Percentiles rank a stretch among this genome's conserved stretches.
These are phyloP conservation scores for Pisolithus albus DNA, from an alignment of 768 basidiomycete genomes.

Conservation along the genomic window DNA sequence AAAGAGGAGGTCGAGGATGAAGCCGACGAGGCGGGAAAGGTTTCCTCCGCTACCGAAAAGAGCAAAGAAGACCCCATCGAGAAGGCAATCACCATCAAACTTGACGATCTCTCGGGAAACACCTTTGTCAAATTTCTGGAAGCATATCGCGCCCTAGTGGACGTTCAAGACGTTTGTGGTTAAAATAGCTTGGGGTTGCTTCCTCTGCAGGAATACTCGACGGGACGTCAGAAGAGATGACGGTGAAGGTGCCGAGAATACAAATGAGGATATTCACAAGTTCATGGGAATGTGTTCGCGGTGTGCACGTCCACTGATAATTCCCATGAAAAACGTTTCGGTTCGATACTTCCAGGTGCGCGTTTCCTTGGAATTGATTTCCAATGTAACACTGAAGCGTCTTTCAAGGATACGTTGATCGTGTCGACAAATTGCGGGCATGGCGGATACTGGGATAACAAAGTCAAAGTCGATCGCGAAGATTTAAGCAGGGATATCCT, in stretches of 20 bases:
- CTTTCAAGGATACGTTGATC: conserved; percentile 78
- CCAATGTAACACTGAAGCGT: background rate
- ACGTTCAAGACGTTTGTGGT: conserved; percentile 69
- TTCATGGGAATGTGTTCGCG: too few species aligned
- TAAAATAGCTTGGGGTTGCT: conserved; percentile 83
- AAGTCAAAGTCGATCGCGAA: conserved; percentile 93
- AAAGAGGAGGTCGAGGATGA: conserved; percentile 43
- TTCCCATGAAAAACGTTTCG: too few species aligned
- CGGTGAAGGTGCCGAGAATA: too few species aligned
- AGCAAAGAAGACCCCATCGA: conserved; percentile 44
- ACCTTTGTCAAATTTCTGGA: conserved; percentile 90
- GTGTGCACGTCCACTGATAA: too few species aligned
- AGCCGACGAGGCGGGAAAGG: conserved; percentile 20
- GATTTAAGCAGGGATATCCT: conserved; percentile 91
- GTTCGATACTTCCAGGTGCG: background rate
- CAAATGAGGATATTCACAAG: too few species aligned
- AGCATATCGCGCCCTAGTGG: conserved; percentile 93
- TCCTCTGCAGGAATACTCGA: conserved; percentile 36
- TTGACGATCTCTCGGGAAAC: conserved; percentile 94
- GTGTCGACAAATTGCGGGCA: conserved; percentile 96
- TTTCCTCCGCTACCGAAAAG: conserved; percentile 24
- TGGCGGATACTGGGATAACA: conserved; percentile 96
- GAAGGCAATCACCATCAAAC: conserved; percentile 67
- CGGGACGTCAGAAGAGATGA: background rate
- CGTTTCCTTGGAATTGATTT: background rate